Evolutionary conservation across 331 rosid genomes (phyloP), one percentile per base, ranked within the genome.

Genomic region (Malus hybrid): DNA sequence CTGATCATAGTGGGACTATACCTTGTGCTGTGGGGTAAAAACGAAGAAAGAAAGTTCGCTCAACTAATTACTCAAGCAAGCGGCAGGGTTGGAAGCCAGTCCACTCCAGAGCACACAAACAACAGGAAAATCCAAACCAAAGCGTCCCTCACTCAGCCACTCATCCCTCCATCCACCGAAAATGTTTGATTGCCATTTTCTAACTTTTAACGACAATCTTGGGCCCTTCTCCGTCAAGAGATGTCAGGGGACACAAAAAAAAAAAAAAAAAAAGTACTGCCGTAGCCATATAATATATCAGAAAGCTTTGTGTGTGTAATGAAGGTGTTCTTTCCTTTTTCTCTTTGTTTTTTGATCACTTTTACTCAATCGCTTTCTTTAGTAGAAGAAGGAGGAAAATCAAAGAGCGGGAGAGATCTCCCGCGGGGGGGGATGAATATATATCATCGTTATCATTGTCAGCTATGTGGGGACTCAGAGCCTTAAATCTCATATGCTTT

Each of bases 1-100:
- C 67, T 90, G 88, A 93, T 93, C 79, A 78, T 93, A 54, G 73
- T 78, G 67, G 98, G 98, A 67, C 83, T 93, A 60, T 93, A 93
- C 84, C 65, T 88, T 14, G 98, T 93, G 10, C 65, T 93, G 82
- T 93, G 96, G 96, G 98, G 98, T 4, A 93, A 90, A 84, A 89
- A n/a, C 10, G 89, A 89, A 83, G 98, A 93, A 77, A 87, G 71
- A 70, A 93, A 90, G 78, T 84, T 93, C 71, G 91, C 80, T 36
- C 71, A 36, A 11, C 29, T 73, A 19, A 52, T 50, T 16, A 6
- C 91, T 22, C 83, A 10, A 67, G 93, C 87, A 70, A 87, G 77
- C 77, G 19, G 46, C 70, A 74, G 77, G 73, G 80, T 62, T 32
- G 80, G 84, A 3, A 87, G 87, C 62, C 83, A 85, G 69, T 80